Base-by-base conservation (phyloP, 768 basidiomycete genomes). In the Multifurca ochricompacta region DNA sequence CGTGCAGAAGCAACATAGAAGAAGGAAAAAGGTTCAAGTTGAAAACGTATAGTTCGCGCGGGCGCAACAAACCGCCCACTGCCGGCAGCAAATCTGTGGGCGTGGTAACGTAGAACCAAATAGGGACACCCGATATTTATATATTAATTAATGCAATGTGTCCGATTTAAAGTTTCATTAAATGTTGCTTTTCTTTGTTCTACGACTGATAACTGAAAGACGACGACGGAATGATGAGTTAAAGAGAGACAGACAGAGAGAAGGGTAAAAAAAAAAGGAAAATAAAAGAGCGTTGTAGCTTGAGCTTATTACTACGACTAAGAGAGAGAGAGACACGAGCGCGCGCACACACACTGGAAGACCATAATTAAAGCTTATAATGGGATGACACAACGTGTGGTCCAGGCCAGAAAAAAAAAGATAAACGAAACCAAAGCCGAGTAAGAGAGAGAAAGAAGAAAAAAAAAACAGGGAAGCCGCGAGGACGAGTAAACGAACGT, bases 351-450 rank as follows among this genome's bases (percentile, higher is more conserved):
- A 7, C 7, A 45, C 18, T n/a, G 36, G 27, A 35, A 51, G 44
- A 51, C 55, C 50, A 56, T 56, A 56, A 56, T 56, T 56, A 56
- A 14, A 56, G 44, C 44, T 46, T 56, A 56, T 56, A 56, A 56
- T 56, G 55, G 49, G 49, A 50, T 56, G 54, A 21, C 54, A 56
- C 54, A 56, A 45, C n/a, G n/a, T 49, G 48, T 23, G 54, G 32
- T 50, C 47, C 48, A 50, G 30, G 16, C 36, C 4, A 18, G 35
- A 6, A 25, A 25, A 42, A 6, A n/a, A 18, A 25, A 23, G 23
- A 16, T 30, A 48, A 27, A 36, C 40, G 9, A n/a, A 18, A 27
- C 25, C 6, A n/a, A 32, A 25, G 28, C 27, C 7, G 28, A 48
- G 18, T 36, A n/a, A 46, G 4, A 27, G 14, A 18, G 31, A 4